phyloP scores from a whole-genome alignment of 805 yeast genomes.

The Kazachstania psychrophila region DNA sequence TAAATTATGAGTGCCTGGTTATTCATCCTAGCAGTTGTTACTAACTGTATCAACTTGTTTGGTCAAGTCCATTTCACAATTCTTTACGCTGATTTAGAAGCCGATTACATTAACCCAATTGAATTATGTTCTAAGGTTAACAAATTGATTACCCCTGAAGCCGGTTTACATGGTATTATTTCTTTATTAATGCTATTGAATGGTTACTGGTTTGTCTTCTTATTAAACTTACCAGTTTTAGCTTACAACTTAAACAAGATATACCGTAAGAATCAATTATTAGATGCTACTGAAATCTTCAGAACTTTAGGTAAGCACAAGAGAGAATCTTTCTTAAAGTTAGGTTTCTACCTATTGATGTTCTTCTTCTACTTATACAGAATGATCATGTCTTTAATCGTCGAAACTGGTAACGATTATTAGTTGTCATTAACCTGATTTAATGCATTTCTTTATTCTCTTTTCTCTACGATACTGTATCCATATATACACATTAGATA shows the following conservation, averaged over 20 bases:
- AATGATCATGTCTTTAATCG: conserved; percentile 86
- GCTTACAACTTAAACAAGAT: conserved; percentile 79
- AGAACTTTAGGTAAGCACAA: conserved; percentile 89
- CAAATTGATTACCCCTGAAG: conserved; percentile 84
- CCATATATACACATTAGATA: no score
- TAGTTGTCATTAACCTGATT: neutral
- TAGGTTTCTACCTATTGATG: conserved; percentile 83
- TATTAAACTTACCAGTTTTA: conserved; percentile 72
- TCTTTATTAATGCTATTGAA: conserved; percentile 65
- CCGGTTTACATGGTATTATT: conserved; percentile 65
- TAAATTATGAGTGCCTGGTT: conserved; percentile 19
- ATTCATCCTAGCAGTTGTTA: conserved; percentile 67
- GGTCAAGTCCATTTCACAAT: conserved; percentile 91
- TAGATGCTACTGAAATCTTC: conserved; percentile 96
- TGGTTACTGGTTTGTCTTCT: conserved; percentile 87
- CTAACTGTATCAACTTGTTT: conserved; percentile 81
- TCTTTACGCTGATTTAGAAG: conserved; percentile 89
- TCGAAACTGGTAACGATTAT: conserved; percentile 33
- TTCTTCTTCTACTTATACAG: conserved; percentile 94
- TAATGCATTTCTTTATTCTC: neutral
- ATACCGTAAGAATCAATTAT: conserved; percentile 67
- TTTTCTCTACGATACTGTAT: no score
- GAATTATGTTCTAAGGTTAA: conserved; percentile 91
- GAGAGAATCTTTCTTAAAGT: conserved; percentile 81
- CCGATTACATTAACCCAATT: conserved; percentile 95